A percentile compares a stretch with the other conserved stretches of the same genome.
Conservation (phyloP, 2,329 filamentous ascomycete genomes). For the Fusarium citri region DNA sequence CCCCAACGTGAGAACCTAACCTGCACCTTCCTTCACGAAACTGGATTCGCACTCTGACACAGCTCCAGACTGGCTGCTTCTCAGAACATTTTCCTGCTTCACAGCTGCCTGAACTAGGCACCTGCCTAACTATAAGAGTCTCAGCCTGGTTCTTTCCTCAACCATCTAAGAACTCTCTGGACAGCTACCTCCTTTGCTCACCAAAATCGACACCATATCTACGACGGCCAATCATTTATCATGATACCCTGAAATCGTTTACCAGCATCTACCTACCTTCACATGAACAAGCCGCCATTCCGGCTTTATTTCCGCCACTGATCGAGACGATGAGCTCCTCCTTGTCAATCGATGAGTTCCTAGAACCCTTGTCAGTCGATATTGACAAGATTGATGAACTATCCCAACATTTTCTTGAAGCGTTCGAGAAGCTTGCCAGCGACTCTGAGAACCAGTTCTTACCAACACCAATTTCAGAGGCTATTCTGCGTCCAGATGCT, state of each 20-base stretch:
- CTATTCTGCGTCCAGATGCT: slow-evolving; percentile 63
- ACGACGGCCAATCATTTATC: neutral
- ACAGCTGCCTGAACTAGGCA: neutral
- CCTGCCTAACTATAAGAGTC: neutral
- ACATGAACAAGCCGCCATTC: neutral
- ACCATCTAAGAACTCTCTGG: neutral
- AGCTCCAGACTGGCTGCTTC: slow-evolving; percentile 11
- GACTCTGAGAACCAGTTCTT: slow-evolving; percentile 68
- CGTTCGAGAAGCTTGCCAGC: slow-evolving; percentile 63
- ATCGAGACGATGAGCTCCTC: slow-evolving; percentile 27
- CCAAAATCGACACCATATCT: neutral
- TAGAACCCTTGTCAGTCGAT: slow-evolving; percentile 64
- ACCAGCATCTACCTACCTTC: slow-evolving; percentile 6
- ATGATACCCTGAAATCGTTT: slow-evolving; percentile 26
- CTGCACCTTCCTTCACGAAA: slow-evolving; percentile 7
- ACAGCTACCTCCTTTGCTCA: neutral
- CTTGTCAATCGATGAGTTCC: slow-evolving; percentile 56
- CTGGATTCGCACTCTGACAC: slow-evolving; percentile 21
- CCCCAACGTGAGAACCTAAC: slow-evolving; percentile 14
- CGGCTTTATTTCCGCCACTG: neutral
- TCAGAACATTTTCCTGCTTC: neutral
- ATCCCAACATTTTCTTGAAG: slow-evolving; percentile 59
- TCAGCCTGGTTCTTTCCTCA: neutral
- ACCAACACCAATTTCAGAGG: slow-evolving; percentile 70
- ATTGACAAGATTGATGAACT: slow-evolving; percentile 58